Evolutionary conservation across 2,329 filamentous ascomycete species (phyloP), one percentile per base, ranked within the genome.

Genomic region (Verticillium isaacii): DNA sequence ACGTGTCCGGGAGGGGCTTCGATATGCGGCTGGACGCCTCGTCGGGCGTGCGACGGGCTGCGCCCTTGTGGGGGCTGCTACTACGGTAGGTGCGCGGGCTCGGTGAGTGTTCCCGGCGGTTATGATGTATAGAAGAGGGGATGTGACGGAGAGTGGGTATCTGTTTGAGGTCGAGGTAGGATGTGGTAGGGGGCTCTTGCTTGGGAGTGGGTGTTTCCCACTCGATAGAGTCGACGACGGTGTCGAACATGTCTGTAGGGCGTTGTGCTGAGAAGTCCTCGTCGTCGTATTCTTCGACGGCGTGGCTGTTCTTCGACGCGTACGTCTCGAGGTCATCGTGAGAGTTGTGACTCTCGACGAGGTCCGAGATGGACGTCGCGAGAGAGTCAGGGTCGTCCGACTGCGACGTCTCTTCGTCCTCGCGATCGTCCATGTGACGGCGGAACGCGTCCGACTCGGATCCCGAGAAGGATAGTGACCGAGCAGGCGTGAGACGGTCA

Each of bases 381-480:
- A 77, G 74, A 2, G 77, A 78, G 61, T 80, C 78, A 34, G 75
- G 71, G 41, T 78, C 79, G 50, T 80, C 78, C 37, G 75, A 78
- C 64, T 80, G 78, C 15, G 80, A 82, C 41, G 73, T 73, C 3
- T 70, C 69, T 56, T 73, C 70, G 8, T 72, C 70, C 61, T 80
- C 79, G 61, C 78, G 77, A 41, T 79, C 77, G 23, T 70, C 64
- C 56, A 60, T 45, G 23, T 54, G 25, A 32, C 32, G 58, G 32
- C 69, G 65, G 61, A 80, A 75, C 23, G 67, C 70, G 32, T 77
- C 80, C 2, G 77, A 75, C 64, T 83, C 82, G 0, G 78, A 81
- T 58, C 80, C 81, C 1, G 82, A 84, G 66, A 83, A 83, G 2
- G 83, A 85, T 60, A 82, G 73, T 15, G 79, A 80, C 60, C 82